Evolutionary conservation across 352 stramenopile species (phyloP), one percentile per base, ranked within the genome.

Genomic region (Phytopythium boreale): DNA sequence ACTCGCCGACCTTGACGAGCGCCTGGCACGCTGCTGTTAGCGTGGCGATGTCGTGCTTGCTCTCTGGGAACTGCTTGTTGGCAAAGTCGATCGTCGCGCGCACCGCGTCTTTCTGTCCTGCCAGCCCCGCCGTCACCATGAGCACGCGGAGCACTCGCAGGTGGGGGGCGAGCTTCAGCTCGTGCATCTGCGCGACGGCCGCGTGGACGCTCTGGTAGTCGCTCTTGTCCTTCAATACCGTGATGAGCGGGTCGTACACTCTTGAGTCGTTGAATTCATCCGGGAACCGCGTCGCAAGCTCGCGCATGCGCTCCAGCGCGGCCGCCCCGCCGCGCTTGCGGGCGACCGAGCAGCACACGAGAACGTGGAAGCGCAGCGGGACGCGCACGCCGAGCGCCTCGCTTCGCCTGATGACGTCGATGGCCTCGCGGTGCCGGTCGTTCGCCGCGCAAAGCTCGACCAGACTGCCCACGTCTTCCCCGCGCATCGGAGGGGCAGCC

Each of bases 171-270:
- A 90, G 60, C 19, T 72, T 59, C 27, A 87, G 62, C 43, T 77
- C 55, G 59, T 90, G 75, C 84, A 93, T 90, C 59, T 90, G 80
- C 41, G 82, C 70, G 50, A 93, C 79, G 11, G 69, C 71, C 36
- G 72, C 66, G 36, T 88, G 79, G 2, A 78, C 76, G 46, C 63
- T 77, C 24, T 80, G 72, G 80, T 80, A 91, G 72, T 93, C 82
- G n/a, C 76, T 67, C 51, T 84, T 74, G 6, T 62, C 34, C 47
- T 91, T 89, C 37, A 90, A 70, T 22, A 80, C 74, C 10, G 72
- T 74, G 43, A 93, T 56, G 55, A 93, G 51, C 44, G 80, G 73
- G 43, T 87, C 77, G 56, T 90, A 91, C 11, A 74, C 62, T 20
- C 46, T 69, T 36, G 49, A 39, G 4, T 59, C 59, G 50, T 51